Evolutionary conservation across 352 stramenopile genomes (phyloP), one percentile per base, ranked within the genome.

Genomic region (Globisporangium alternatum): DNA sequence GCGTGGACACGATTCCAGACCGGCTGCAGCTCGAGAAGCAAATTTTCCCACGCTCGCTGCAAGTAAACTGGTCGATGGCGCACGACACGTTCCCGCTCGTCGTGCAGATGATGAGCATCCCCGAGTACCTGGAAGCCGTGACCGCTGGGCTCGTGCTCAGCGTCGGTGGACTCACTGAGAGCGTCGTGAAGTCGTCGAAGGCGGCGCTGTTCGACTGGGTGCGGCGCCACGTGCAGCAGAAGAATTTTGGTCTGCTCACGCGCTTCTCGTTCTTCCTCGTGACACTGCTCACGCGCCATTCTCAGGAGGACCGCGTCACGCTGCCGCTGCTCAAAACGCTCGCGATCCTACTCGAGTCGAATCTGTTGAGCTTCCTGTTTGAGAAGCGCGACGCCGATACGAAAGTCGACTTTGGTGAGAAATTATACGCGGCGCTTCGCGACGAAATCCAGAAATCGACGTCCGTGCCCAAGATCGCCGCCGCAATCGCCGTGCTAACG

Each of bases 91-190:
- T 98, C 72, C 91, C 91, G 6, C 74, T 97, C 22, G 87, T 98
- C 13, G 79, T 91, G 5, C 77, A 77, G 60, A 72, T 95, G 69
- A 81, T 98, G 64, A 80, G 93, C 60, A 89, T 97, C 41, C 83
- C 96, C 17, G 77, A 78, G 53, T 98, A 97, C 55, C 81, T 94
- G 45, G 77, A 95, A 55, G 72, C 80, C 10, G 83, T 98, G 43
- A 64, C 96, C 7, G 80, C 80, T 45, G 97, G 97, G 1, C 78
- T 99, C 3, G 76, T 98, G 10, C 74, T 99, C 8, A 98, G 93
- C 68, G 91, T 99, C 8, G 97, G 97, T 48, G 95, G 95, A 9
- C 76, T 99, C 30, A 98, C 92, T 13, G 95, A 99, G 75, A 98
- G 83, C 60, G 92, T 99, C 7, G 90, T 93, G 15, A 93, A 91